Evolutionary conservation across 164 flowering plant species (phyloP), one percentile per base, ranked within the genome.

Genomic region (Aristolochia fimbriata): DNA sequence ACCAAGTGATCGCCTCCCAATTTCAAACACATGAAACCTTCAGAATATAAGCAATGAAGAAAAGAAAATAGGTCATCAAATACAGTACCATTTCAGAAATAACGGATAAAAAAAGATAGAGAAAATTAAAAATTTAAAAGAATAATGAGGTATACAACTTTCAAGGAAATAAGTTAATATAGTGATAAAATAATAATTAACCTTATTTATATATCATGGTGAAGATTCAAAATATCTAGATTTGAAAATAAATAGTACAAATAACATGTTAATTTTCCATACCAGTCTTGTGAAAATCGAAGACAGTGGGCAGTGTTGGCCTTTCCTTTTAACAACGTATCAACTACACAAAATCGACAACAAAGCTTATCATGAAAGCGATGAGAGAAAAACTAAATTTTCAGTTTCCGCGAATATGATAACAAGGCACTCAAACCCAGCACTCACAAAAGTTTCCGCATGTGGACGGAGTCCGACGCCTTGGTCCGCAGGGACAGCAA

Each of bases 261-360:
- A 41, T 33, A 53, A 21, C 53, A 53, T 58, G 51, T 53, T 25
- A 37, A 59, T 33, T 15, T n/a, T 47, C 47, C 97, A 70, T 88
- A 91, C 96, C 98, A 92, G 69, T 87, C 96, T 74, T 87, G 91
- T 65, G 88, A 85, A 74, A 87, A 92, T 37, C 96, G 74, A 43
- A 92, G 83, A 74, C 98, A 92, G 68, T 89, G 98, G 31, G 98
- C 96, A 67, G 93, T 86, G 60, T 89, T 92, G 46, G 88, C 82
- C 72, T 92, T 92, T 71, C 98, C 98, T 70, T 80, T 85, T 46
- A 77, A 23, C 80, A 86, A 3, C 63, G 86, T 91, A 73, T 81
- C 90, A 77, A 91, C 98, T 91, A 55, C 55, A 30, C 60, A 59
- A 70, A 60, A 61, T 17, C 55, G 65, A 27, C 24, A 13, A 27